These are phyloP conservation scores for Mimosa pudica DNA, from an alignment of 306 rosid species.

Conservation along the genomic window DNA sequence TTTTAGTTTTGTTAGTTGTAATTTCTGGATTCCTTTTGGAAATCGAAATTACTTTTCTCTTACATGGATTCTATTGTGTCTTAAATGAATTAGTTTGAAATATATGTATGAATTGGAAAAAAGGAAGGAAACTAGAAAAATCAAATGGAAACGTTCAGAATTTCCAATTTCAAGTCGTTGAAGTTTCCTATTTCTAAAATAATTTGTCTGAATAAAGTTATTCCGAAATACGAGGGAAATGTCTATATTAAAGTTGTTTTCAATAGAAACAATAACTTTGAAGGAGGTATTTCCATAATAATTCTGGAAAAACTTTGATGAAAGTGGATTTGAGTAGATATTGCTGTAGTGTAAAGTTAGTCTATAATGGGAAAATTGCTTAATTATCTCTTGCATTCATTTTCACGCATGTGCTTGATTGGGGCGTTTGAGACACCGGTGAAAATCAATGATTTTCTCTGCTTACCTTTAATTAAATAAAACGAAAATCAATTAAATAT, in stretches of 20 bases:
- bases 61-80: background rate
- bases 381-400: background rate
- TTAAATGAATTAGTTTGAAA: background rate
- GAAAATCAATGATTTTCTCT: conserved; percentile 1
- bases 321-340: background rate
- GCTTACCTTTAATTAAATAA: background rate
- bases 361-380: background rate
- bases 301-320: background rate
- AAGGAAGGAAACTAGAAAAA: background rate
- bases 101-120: background rate
- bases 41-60: background rate
- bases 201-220: background rate
- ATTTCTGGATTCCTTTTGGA: background rate
- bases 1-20: background rate
- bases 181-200: background rate
- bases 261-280: background rate
- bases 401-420: background rate
- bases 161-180: background rate
- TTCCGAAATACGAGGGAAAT: background rate
- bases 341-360: background rate
- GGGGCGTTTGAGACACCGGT: background rate
- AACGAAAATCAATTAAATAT: background rate
- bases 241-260: background rate
- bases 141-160: background rate
- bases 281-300: background rate